A percentile compares a stretch with the other conserved stretches of the same genome.
Conservation (phyloP, 1,284 basidiomycete genomes). For the Termitomyces sp. region DNA sequence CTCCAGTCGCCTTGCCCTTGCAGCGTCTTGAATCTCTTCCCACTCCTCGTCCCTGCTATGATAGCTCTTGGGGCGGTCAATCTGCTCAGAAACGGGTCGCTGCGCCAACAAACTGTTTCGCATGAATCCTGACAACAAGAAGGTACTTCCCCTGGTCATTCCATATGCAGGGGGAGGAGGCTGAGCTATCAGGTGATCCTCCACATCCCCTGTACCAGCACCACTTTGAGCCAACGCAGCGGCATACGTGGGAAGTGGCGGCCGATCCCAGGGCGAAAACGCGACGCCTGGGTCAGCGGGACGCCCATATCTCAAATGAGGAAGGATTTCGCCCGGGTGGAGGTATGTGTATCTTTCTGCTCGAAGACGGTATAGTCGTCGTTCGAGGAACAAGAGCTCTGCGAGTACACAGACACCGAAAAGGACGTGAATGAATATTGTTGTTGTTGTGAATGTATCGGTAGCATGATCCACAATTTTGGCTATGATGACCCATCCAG, state of each 20-base stretch:
- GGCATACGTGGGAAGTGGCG: constrained; percentile 65
- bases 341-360: constrained; percentile 57
- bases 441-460: constrained; percentile 24
- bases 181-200: constrained; percentile 60
- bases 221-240: constrained; percentile 65
- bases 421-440: constrained; percentile 55
- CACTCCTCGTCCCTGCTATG: constrained; percentile 50
- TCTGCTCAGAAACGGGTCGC: constrained; percentile 36
- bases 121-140: constrained; percentile 54
- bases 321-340: constrained; percentile 55
- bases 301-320: constrained; percentile 33
- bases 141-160: constrained; percentile 61
- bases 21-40: constrained; percentile 50
- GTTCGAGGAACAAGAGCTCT: constrained; percentile 60
- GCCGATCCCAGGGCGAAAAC: constrained; percentile 66
- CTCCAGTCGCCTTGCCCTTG: constrained; percentile 48
- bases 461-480: constrained; percentile 21
- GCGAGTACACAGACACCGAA: constrained; percentile 46
- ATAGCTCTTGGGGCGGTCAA: constrained; percentile 47
- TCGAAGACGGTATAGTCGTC: constrained; percentile 55
- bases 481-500: constrained; percentile 50
- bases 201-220: constrained; percentile 67
- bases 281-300: constrained; percentile 34
- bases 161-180: constrained; percentile 71
- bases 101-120: constrained; percentile 43